A percentile compares a stretch with the other conserved stretches of the same genome.
Conservation (phyloP, 2,329 filamentous ascomycete species). For the Sporothrix brunneoviolacea region DNA sequence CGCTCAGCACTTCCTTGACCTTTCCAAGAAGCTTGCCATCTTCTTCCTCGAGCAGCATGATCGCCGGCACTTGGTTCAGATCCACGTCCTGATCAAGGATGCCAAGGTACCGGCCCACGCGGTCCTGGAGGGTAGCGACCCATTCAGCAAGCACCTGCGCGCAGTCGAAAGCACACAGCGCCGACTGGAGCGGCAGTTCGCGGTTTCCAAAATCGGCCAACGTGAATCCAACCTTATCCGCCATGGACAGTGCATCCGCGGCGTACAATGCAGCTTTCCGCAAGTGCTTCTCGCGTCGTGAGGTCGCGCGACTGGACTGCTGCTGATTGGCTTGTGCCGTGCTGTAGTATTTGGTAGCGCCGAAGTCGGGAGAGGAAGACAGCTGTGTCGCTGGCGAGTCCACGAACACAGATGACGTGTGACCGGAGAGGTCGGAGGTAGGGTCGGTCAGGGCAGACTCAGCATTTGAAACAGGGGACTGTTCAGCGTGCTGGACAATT, state of each 20-base stretch:
- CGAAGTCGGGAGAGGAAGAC: slow-evolving; percentile 43
- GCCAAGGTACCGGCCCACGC: slow-evolving; percentile 83
- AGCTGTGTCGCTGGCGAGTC: slow-evolving; percentile 48
- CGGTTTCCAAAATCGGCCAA: slow-evolving; percentile 78
- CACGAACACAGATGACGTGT: slow-evolving; percentile 39
- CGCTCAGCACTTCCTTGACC: slow-evolving; percentile 69
- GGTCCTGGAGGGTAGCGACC: slow-evolving; percentile 87
- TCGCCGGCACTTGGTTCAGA: slow-evolving; percentile 69
- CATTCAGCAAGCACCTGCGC: slow-evolving; percentile 91
- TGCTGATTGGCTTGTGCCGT: slow-evolving; percentile 2
- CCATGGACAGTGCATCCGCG: slow-evolving; percentile 82
- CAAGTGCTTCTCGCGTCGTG: slow-evolving; percentile 77
- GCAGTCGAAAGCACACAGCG: slow-evolving; percentile 90
- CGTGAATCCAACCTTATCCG: slow-evolving; percentile 76
- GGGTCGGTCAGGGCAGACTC: slow-evolving; percentile 38
- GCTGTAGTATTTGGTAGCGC: slow-evolving; percentile 30
- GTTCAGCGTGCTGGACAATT: slow-evolving; percentile 64
- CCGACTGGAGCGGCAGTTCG: slow-evolving; percentile 82
- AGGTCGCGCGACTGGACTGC: slow-evolving; percentile 39
- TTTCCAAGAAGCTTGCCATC: slow-evolving; percentile 80
- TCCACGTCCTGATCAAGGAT: slow-evolving; percentile 82
- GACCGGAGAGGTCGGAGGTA: slow-evolving; percentile 31
- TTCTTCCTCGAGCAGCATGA: slow-evolving; percentile 88
- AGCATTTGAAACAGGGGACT: slow-evolving; percentile 46
- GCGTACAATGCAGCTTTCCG: slow-evolving; percentile 95